These are phyloP conservation scores for Piromyces finnis DNA, from an alignment of 192 early-diverging fungal genomes.

Conservation along the genomic window DNA sequence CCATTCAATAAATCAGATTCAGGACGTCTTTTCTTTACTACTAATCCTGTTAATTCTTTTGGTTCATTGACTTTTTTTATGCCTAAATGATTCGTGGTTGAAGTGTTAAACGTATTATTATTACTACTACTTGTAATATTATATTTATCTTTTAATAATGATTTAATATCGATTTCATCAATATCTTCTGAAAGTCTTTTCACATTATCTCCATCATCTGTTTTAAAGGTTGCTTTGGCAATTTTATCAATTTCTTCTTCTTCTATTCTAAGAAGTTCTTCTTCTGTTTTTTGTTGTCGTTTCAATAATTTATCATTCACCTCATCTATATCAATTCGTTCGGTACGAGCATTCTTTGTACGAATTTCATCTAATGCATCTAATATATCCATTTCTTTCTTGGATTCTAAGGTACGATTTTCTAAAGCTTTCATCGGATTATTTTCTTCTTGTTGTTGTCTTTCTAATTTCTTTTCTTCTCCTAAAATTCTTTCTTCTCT, in stretches of 20 bases:
- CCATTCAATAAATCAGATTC: neutral
- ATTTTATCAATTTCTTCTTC: constrained; percentile 8
- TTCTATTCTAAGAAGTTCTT: neutral
- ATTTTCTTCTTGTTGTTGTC: constrained; percentile 68
- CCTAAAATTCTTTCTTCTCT: constrained; percentile 29
- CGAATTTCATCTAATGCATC: constrained; percentile 92
- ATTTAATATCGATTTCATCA: constrained; percentile 13
- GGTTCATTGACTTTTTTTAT: neutral
- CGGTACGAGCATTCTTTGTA: constrained; percentile 65
- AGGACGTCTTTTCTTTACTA: neutral
- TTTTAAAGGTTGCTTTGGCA: constrained; percentile 41
- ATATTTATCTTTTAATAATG: neutral
- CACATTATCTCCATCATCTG: constrained; percentile 44
- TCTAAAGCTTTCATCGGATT: constrained; percentile 92
- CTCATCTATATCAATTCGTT: constrained; percentile 50
- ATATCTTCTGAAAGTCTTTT: constrained; percentile 29
- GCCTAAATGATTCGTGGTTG: neutral
- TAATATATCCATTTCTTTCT: constrained; percentile 93
- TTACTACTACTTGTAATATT: neutral
- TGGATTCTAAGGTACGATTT: constrained; percentile 80
- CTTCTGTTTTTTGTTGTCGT: constrained; percentile 1
- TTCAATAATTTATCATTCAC: constrained; percentile 30
- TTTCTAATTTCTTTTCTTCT: constrained; percentile 31
- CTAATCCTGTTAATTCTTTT: neutral
- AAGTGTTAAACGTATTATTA: too few relatives aligned